Evolutionary conservation across 495 filamentous ascomycete species (phyloP).

Genomic region (Penicillium taxi): DNA sequence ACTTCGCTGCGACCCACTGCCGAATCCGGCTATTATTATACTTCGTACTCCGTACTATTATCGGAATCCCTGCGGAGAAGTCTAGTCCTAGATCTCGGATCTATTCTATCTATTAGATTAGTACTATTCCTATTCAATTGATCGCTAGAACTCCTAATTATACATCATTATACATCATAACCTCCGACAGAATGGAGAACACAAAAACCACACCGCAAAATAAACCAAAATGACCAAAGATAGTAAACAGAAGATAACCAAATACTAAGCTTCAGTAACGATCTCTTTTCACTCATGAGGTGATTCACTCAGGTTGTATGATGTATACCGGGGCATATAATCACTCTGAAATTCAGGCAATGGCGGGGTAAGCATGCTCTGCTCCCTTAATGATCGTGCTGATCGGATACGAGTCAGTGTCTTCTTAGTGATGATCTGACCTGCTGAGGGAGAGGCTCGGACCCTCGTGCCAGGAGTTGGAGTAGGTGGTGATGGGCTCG

Average conservation of each 20-base stretch:
- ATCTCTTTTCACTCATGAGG: constrained; percentile 18
- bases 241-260: constrained; percentile 3
- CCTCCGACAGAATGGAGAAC: neutral
- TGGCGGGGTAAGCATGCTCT: constrained; percentile 18
- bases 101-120: too few relatives aligned
- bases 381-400: constrained; percentile 46
- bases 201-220: neutral
- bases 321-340: constrained; percentile 11
- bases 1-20: too few relatives aligned
- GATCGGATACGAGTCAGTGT: constrained; percentile 60
- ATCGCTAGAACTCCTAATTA: too few relatives aligned
- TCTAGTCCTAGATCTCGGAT: too few relatives aligned
- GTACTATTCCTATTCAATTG: too few relatives aligned
- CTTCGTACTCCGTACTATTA: too few relatives aligned
- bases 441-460: constrained; percentile 61
- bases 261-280: neutral
- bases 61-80: too few relatives aligned
- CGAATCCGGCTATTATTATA: too few relatives aligned
- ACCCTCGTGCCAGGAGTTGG: constrained; percentile 63
- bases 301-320: constrained; percentile 26
- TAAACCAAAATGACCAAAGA: neutral
- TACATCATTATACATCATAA: too few relatives aligned
- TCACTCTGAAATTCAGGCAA: too few relatives aligned
- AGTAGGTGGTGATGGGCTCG: constrained; percentile 60
- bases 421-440: constrained; percentile 54